Evolutionary conservation across 305 asterid genomes (phyloP).

Genomic region (Fraxinus angustifolia): DNA sequence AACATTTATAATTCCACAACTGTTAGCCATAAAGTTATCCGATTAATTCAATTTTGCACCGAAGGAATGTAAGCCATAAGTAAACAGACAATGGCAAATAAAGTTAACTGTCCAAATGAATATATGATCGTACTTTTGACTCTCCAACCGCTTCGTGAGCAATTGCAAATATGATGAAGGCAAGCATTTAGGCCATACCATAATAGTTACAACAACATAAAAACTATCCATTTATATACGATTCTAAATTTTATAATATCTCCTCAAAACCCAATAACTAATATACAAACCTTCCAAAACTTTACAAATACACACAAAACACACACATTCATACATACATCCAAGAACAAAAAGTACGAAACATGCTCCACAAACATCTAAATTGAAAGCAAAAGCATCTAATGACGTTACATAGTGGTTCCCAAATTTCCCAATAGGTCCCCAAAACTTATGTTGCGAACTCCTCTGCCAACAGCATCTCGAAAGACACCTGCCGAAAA

Average conservation of each 20-base stretch:
- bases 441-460: conserved; percentile 80
- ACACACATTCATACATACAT: background rate
- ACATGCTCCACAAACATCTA: background rate
- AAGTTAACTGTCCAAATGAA: background rate
- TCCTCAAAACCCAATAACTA: background rate
- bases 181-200: background rate
- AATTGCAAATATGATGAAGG: background rate
- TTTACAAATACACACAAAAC: background rate
- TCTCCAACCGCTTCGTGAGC: background rate
- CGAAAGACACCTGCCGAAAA: conserved; percentile 63
- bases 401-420: conserved; percentile 66
- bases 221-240: background rate
- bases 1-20: conserved; percentile 4
- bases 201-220: background rate
- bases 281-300: background rate
- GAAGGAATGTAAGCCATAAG: background rate
- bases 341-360: conserved; percentile 1
- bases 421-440: conserved; percentile 89
- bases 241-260: background rate
- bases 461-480: conserved; percentile 78
- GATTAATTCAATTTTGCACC: background rate
- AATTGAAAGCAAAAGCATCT: conserved; percentile 25
- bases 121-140: background rate
- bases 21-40: background rate
- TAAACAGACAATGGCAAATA: background rate